Percentiles rank a stretch among this genome's conserved stretches.
Evolutionary conservation across 2,329 filamentous ascomycete species (phyloP).

Genomic region (Microdochium trichocladiopsis): DNA sequence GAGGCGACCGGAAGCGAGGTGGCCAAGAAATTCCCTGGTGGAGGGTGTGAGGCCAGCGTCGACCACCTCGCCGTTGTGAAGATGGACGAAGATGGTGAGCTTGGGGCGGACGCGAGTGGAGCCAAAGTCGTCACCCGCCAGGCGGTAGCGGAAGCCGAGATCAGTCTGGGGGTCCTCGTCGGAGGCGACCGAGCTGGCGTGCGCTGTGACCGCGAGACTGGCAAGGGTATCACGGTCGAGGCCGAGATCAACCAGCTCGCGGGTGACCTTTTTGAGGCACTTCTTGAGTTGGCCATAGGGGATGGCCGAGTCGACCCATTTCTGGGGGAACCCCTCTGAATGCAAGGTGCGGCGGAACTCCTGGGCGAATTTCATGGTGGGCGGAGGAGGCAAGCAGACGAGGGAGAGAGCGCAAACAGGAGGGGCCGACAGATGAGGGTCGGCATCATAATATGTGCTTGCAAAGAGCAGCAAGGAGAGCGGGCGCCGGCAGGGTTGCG

Average conservation of each 20-base stretch:
- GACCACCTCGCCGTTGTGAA: slow-evolving; percentile 58
- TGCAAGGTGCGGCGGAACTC: slow-evolving; percentile 65
- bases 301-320: slow-evolving; percentile 68
- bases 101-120: slow-evolving; percentile 54
- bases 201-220: slow-evolving; percentile 43
- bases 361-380: slow-evolving; percentile 77
- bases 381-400: neutral
- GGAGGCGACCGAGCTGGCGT: slow-evolving; percentile 19
- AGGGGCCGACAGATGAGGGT: neutral
- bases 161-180: slow-evolving; percentile 31
- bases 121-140: slow-evolving; percentile 39
- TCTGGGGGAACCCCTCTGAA: slow-evolving; percentile 66
- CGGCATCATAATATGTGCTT: neutral
- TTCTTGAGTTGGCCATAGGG: slow-evolving; percentile 84
- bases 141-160: slow-evolving; percentile 42
- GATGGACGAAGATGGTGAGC: slow-evolving; percentile 62
- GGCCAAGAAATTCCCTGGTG: slow-evolving; percentile 57
- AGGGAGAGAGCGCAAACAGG: neutral
- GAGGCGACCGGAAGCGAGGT: slow-evolving; percentile 38
- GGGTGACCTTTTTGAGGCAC: slow-evolving; percentile 73
- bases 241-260: slow-evolving; percentile 63
- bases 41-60: slow-evolving; percentile 61
- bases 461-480: neutral
- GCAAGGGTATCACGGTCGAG: slow-evolving; percentile 65
- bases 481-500: no score